These are phyloP conservation scores for Colletotrichum tanaceti DNA, from an alignment of 2,329 filamentous ascomycete genomes.

Conservation along the genomic window DNA sequence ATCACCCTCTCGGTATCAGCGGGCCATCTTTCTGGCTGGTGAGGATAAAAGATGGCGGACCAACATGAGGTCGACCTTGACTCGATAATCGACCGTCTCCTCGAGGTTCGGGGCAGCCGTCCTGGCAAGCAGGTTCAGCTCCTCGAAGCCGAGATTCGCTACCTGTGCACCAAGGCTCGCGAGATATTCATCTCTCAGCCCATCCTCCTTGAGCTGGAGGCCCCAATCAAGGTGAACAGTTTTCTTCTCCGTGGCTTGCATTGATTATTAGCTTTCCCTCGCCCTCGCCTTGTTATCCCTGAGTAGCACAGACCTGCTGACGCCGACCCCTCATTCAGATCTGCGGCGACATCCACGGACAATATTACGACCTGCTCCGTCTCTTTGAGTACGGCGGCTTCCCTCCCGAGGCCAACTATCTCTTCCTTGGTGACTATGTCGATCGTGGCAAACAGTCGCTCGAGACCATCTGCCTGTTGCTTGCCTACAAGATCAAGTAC, in stretches of 20 bases:
- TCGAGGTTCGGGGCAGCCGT: constrained; percentile 97
- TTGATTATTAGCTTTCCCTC: constrained; percentile 33
- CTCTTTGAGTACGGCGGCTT: constrained; percentile 99
- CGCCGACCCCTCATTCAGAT: constrained; percentile 69
- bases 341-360: constrained; percentile 98
- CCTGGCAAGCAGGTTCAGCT: constrained; percentile 99
- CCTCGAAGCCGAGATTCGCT: constrained; percentile 94
- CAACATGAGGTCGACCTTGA: constrained; percentile 95
- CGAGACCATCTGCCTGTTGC: constrained; percentile 95
- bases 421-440: constrained; percentile 99
- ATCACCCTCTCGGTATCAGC: constrained; percentile 46
- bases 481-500: constrained; percentile 99
- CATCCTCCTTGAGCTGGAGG: constrained; percentile 96
- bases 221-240: constrained; percentile 91
- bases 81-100: constrained; percentile 97
- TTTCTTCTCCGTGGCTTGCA: constrained; percentile 21
- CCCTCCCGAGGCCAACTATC: constrained; percentile 98
- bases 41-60: constrained; percentile 67
- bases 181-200: constrained; percentile 99
- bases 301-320: constrained; percentile 40
- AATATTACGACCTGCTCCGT: constrained; percentile 97
- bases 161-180: constrained; percentile 96
- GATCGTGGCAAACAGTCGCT: constrained; percentile 99
- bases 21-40: constrained; percentile 58
- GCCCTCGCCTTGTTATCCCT: constrained; percentile 4